Evolutionary conservation across 495 filamentous ascomycete genomes (phyloP), one percentile per base, ranked within the genome.

Genomic region (Hypoxylon fuscum): DNA sequence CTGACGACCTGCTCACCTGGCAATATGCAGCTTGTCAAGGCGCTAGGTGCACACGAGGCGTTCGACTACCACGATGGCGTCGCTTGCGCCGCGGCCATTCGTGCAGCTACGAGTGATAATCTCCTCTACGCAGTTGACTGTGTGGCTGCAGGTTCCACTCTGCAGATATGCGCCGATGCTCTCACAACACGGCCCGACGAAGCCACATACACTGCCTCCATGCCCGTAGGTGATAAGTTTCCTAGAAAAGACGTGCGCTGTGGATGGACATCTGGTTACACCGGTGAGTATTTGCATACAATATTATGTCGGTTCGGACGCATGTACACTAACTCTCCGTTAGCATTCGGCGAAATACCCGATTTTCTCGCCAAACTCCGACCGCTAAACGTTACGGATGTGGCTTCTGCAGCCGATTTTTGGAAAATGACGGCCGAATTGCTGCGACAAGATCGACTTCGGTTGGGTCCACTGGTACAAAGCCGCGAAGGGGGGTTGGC

Each of bases 1-100:
- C 64, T 63, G 34, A 64, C 64, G 10, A 64, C 65, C 2, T 70
- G 68, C 47, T 70, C 68, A 20, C 4, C 32, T 15, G 48, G 38
- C 32, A 70, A 70, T 49, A 43, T 61, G 8, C 21, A 61, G 14
- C 67, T 41, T n/a, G 68, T 70, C 38, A 41, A 44, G 38, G 27
- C 20, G 0, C 49, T 70, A 10, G 68, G 59, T 7, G 68, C 68
- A 0, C 63, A 68, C 34, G 59, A 64, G 44, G 64, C 55, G 5
- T 61, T 68, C 23, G 68, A 70, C 37, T 68, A 71, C 49, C 63
- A 5, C 27, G 9, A 9, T 9, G 27, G 27, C 27, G 9, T 5
- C 4, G 27, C 27, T 50, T 6, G 52, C 47, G 31, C 31, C 8
- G 48, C 14, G 10, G 41, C 78, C 15, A 52, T 38, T 3, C 29